Evolutionary conservation across 306 rosid genomes (phyloP), one percentile per base, ranked within the genome.

Genomic region (Herpetospermum pedunculosum): DNA sequence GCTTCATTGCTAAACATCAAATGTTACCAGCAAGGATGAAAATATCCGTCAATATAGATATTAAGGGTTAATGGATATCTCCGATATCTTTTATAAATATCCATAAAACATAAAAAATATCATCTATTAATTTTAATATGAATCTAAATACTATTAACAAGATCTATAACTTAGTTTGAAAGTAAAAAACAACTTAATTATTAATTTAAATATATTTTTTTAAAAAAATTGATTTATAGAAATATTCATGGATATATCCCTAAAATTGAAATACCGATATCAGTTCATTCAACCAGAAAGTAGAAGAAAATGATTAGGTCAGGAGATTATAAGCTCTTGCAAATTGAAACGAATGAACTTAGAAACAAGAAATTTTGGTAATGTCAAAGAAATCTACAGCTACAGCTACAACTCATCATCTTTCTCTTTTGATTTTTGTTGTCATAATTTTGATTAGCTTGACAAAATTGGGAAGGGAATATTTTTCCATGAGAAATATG

Each of bases 391-490:
- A 67, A 41, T 37, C 34, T 35, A 49, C 32, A 28, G 30, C 34
- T 35, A 49, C 32, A 28, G 30, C 59, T n/a, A 46, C 25, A 32
- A 46, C 44, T 47, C 59, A 70, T 13, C 26, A 9, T 8, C 38
- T 60, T 63, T 79, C 59, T 30, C 32, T 19, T 44, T 75, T 62
- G 2, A 72, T 55, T 23, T 32, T 73, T 15, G 19, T 16, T 57
- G 76, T 80, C 72, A 41, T 65, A 8, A 74, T 49, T 63, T 37
- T 70, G 43, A 77, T 78, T 70, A 52, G 71, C 62, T 59, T 81
- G 79, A 74, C 89, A 87, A 91, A 87, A 91, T 84, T 84, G 86
- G 85, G 29, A 82, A 82, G 79, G 80, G 82, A 77, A 81, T 80
- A 85, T 84, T 86, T 84, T 86, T 86, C 79, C 88, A 83, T 69